These are phyloP conservation scores for Rugiboletus extremiorientalis DNA, from an alignment of 1,284 basidiomycete genomes.

Conservation along the genomic window DNA sequence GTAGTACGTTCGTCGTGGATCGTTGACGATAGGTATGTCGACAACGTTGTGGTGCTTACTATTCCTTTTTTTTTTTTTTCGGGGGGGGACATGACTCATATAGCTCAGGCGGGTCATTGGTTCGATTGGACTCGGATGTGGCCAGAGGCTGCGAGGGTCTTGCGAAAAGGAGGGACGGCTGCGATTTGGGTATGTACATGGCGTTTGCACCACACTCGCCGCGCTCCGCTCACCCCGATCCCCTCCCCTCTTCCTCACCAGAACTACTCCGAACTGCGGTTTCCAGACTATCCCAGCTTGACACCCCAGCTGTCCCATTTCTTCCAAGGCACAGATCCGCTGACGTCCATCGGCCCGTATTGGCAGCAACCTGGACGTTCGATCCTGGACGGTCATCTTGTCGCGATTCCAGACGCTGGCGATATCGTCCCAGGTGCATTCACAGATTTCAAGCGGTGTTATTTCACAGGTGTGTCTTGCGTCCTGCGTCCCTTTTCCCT, in stretches of 20 bases:
- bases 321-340: slow-evolving; percentile 55
- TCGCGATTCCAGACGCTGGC: slow-evolving; percentile 63
- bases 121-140: slow-evolving; percentile 78
- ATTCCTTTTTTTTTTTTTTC: too few species aligned
- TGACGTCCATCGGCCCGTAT: slow-evolving; percentile 63
- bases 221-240: too few species aligned
- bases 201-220: neutral
- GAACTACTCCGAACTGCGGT: slow-evolving; percentile 81
- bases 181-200: slow-evolving; percentile 77
- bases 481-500: neutral
- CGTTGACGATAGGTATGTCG: too few species aligned
- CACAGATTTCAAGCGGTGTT: slow-evolving; percentile 38
- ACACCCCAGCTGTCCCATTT: slow-evolving; percentile 62
- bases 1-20: too few species aligned
- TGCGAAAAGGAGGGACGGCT: slow-evolving; percentile 68
- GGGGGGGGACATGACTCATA: too few species aligned
- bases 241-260: slow-evolving; percentile 27
- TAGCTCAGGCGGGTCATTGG: slow-evolving; percentile 88
- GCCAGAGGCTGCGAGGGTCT: slow-evolving; percentile 63
- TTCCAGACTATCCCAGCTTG: slow-evolving; percentile 60
- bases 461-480: slow-evolving; percentile 26
- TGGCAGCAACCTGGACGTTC: slow-evolving; percentile 82
- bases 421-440: slow-evolving; percentile 36
- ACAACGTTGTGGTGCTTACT: neutral
- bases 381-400: slow-evolving; percentile 72